Evolutionary conservation across 2,329 filamentous ascomycete species (phyloP).

Genomic region (Fonsecaea erecta): DNA sequence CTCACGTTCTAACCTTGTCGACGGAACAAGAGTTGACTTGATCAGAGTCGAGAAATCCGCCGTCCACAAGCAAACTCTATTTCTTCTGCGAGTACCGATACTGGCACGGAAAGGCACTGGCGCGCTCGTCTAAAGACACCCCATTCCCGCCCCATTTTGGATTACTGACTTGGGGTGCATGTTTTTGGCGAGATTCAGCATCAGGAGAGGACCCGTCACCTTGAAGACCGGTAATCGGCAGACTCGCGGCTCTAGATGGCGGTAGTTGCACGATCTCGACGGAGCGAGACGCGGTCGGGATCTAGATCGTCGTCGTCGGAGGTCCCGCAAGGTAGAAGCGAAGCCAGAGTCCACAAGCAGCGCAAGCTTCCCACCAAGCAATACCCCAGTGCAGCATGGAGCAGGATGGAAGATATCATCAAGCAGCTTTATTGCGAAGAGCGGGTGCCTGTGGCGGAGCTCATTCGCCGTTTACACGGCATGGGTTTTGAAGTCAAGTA

Average conservation of each 20-base stretch:
- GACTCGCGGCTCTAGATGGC: background rate
- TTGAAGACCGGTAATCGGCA: background rate
- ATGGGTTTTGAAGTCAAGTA: slow-evolving; percentile 20
- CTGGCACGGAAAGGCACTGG: background rate
- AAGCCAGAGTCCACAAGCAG: background rate
- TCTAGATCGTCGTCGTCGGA: background rate
- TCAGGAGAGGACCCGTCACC: background rate
- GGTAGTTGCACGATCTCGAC: background rate
- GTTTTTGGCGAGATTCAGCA: background rate
- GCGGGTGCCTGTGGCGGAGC: background rate
- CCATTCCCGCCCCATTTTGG: background rate
- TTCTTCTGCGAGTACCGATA: background rate
- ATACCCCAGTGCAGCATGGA: slow-evolving; percentile 17
- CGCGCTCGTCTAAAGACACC: background rate
- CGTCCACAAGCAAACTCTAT: background rate
- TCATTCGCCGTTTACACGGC: slow-evolving; percentile 7
- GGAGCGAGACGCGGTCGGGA: background rate
- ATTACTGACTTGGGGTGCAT: background rate
- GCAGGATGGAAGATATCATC: slow-evolving; percentile 10
- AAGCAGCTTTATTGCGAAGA: slow-evolving; percentile 10
- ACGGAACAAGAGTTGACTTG: background rate
- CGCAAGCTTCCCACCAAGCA: slow-evolving; percentile 6
- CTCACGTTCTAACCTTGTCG: background rate
- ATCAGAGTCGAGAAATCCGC: background rate
- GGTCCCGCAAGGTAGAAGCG: background rate